These are phyloP conservation scores for Phytophthora hybrid DNA, from an alignment of 352 stramenopile species.

Conservation along the genomic window DNA sequence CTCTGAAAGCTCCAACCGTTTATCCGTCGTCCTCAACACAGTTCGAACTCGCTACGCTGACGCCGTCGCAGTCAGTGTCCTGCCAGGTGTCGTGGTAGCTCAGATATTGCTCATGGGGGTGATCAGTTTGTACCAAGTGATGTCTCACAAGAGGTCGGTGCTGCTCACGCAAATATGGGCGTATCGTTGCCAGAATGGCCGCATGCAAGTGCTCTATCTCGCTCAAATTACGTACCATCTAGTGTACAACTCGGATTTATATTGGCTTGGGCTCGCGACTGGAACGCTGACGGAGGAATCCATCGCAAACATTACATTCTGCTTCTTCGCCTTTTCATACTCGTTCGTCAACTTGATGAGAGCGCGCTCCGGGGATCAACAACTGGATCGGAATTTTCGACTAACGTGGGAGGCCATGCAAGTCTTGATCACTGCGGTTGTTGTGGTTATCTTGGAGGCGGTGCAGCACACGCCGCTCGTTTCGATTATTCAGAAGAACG, in stretches of 20 bases:
- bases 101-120: slow-evolving; percentile 26
- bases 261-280: neutral
- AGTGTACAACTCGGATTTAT: neutral
- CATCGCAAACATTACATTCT: neutral
- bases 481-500: too few relatives aligned
- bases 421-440: neutral
- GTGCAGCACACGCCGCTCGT: neutral
- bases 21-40: slow-evolving; percentile 12
- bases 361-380: neutral
- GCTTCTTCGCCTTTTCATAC: neutral
- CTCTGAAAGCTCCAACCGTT: neutral
- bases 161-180: slow-evolving; percentile 35
- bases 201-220: neutral
- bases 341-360: neutral
- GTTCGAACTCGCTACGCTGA: slow-evolving; percentile 23
- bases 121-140: slow-evolving; percentile 23
- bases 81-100: slow-evolving; percentile 24
- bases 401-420: neutral
- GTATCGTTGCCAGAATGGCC: slow-evolving; percentile 25
- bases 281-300: neutral
- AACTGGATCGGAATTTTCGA: neutral
- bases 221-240: neutral
- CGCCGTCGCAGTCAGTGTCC: slow-evolving; percentile 6
- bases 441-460: neutral
- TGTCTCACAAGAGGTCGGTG: slow-evolving; percentile 23